Conservation (phyloP, 179 eudicot species). For the Drosera spatulata region DNA sequence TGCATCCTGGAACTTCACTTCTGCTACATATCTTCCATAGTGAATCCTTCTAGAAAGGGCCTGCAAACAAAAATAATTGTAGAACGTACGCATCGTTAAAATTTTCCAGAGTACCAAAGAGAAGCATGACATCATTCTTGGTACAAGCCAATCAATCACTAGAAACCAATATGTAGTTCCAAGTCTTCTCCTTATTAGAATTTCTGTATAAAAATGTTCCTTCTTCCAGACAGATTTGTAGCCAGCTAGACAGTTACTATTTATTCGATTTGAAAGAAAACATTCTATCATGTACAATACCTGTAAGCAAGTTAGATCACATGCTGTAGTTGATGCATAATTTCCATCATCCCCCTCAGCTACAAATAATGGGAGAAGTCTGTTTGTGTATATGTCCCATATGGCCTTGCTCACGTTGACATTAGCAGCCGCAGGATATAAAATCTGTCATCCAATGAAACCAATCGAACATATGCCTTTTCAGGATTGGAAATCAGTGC, state of each 20-base stretch:
- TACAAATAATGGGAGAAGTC: constrained; percentile 48
- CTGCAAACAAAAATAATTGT: constrained; percentile 17
- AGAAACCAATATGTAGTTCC: too few species aligned
- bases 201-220: too few species aligned
- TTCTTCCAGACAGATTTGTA: too few species aligned
- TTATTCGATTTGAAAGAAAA: neutral
- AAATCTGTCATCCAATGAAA: constrained; percentile 15
- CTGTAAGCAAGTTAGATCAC: constrained; percentile 75
- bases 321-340: constrained; percentile 38
- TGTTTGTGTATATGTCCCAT: constrained; percentile 51
- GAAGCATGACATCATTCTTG: too few species aligned
- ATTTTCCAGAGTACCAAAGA: neutral
- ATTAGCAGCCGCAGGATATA: constrained; percentile 53
- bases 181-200: too few species aligned
- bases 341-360: constrained; percentile 63
- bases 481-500: too few species aligned
- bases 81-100: neutral
- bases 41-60: constrained; percentile 86
- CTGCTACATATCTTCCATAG: constrained; percentile 81
- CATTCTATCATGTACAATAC: constrained; percentile 13
- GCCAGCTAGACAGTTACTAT: too few species aligned
- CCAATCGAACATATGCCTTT: too few species aligned
- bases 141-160: too few species aligned
- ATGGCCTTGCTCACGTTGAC: constrained; percentile 55
- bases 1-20: constrained; percentile 53